Base-by-base conservation (phyloP, 2,329 filamentous ascomycete genomes). In the Ophiostoma quercus region DNA sequence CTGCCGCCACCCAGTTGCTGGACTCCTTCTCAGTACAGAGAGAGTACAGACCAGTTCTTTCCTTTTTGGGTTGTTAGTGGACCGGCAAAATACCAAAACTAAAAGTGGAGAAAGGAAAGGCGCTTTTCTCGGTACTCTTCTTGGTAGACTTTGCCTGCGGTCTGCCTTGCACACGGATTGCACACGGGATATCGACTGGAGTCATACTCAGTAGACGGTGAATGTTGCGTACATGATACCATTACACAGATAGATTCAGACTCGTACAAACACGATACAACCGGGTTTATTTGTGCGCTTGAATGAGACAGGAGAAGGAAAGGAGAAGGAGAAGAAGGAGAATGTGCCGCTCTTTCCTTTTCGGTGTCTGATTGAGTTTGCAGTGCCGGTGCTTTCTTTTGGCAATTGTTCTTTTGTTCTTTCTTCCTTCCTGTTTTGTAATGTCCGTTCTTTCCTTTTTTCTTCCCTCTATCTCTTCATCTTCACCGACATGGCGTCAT, bases 121-220 rank as follows among this genome's bases (percentile, higher is more conserved):
- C 65, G 25, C 11, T 29, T 37, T 29, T 32, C 47, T 54, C 22
- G 22, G 63, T 63, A 39, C 39, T 41, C 39, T 12, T 9, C 34
- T 6, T 39, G 37, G 11, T 39, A 39, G 8, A 8, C 11, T 66
- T 70, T 51, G 66, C 51, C 54, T 66, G 66, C 57, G 43, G 69
- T 70, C 69, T 70, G 69, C 69, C 69, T 70, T 70, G 69, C 66
- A 66, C 62, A 34, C 69, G 34, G 34, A 8, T 6, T 41, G 69
- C 69, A 62, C 69, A 70, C 66, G 69, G 57, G 60, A 34, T 34
- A 29, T 29, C 25, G 25, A 2, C 25, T 34, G 34, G 34, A 34
- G 34, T 34, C 34, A 34, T 34, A 29, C 25, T 29, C 25, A 29
- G 25, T 29, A 34, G n/a, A 3, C 69, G 37, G 11, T 41, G 37